phyloP scores from a whole-genome alignment of 177 flowering plant species.

The Vitis hybrid region DNA sequence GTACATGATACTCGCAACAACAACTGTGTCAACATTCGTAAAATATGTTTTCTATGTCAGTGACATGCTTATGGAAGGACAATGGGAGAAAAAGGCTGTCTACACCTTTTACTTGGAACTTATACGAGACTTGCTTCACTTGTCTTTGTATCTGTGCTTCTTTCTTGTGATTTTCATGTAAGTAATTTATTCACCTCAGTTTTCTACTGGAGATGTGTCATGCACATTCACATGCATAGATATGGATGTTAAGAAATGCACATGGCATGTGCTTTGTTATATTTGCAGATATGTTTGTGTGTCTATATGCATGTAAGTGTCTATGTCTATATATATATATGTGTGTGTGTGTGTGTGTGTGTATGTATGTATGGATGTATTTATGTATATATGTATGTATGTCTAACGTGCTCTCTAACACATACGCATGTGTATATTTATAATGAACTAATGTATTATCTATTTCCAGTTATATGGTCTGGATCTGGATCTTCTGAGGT shows the following conservation, averaged over 20 bases:
- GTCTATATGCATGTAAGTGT: too few species aligned
- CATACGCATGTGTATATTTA: too few species aligned
- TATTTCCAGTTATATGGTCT: too few species aligned
- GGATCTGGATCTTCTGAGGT: too few species aligned
- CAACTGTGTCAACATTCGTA: slow-evolving; percentile 82
- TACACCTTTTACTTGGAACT: slow-evolving; percentile 98
- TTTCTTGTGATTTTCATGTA: slow-evolving; percentile 93
- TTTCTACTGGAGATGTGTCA: background rate
- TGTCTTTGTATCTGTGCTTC: slow-evolving; percentile 95
- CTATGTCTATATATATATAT: too few species aligned
- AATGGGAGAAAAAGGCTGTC: slow-evolving; percentile 95
- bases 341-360: too few species aligned
- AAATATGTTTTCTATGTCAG: slow-evolving; percentile 88
- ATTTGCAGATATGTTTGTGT: background rate
- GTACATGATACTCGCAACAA: slow-evolving; percentile 95
- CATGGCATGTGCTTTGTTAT: background rate
- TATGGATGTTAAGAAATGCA: background rate
- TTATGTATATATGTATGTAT: too few species aligned
- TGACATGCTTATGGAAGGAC: slow-evolving; percentile 99
- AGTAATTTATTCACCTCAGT: slow-evolving; percentile 33
- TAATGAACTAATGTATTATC: too few species aligned
- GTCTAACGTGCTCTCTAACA: too few species aligned
- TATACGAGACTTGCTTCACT: slow-evolving; percentile 87
- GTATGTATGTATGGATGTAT: too few species aligned
- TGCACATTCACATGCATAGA: background rate